Percentiles rank a stretch among this genome's conserved stretches.
phyloP scores from a whole-genome alignment of 768 basidiomycete species.

The Gymnopilus dilepis region DNA sequence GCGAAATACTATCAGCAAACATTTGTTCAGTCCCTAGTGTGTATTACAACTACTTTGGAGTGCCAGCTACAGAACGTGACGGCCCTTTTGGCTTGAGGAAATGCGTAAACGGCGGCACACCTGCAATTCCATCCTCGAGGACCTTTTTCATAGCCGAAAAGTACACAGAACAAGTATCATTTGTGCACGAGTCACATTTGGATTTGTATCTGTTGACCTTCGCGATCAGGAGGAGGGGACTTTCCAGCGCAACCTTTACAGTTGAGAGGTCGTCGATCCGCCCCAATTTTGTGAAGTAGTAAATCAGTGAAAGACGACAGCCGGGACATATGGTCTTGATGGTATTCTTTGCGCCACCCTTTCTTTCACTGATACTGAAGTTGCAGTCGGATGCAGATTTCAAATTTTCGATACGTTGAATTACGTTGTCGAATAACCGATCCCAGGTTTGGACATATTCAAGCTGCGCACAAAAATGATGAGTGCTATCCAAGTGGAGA shows the following conservation, averaged over 20 bases:
- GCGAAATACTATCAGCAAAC: no score
- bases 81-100: not conserved
- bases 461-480: not conserved
- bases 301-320: not conserved
- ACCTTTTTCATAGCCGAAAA: not conserved
- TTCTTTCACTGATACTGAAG: no score
- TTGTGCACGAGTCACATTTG: not conserved
- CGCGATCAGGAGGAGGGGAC: not conserved
- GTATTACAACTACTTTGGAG: no score
- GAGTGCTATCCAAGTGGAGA: not conserved
- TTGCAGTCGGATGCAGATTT: not conserved
- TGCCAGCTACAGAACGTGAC: no score
- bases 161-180: not conserved
- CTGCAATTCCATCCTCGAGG: not conserved
- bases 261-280: not conserved
- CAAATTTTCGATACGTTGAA: not conserved
- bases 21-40: no score
- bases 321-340: not conserved
- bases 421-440: not conserved
- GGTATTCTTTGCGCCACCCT: no score
- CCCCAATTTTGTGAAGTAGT: not conserved
- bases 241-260: not conserved
- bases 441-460: not conserved
- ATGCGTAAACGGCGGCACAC: not conserved
- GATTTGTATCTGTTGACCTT: not conserved